Percentiles rank a stretch among this genome's conserved stretches.
Conservation (phyloP, 345 rosid species). For the Linum usitatissimum region DNA sequence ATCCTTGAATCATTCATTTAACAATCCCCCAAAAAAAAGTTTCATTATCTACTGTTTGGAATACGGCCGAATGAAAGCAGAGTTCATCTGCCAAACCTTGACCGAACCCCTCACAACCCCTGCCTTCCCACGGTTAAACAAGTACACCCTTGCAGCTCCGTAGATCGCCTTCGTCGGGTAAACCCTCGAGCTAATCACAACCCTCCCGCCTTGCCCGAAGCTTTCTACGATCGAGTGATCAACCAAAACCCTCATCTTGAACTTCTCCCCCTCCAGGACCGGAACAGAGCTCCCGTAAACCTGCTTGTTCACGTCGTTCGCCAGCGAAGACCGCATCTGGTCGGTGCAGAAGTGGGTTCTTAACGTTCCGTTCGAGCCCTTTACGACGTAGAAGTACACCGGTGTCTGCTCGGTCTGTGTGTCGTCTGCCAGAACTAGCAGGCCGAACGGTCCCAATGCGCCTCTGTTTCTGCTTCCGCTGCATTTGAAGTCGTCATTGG, state of each 20-base stretch:
- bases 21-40: background rate
- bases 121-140: slow-evolving; percentile 70
- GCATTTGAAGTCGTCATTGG: slow-evolving; percentile 48
- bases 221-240: slow-evolving; percentile 76
- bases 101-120: slow-evolving; percentile 37
- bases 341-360: slow-evolving; percentile 71
- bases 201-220: slow-evolving; percentile 79
- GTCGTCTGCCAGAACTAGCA: slow-evolving; percentile 60
- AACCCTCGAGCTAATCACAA: slow-evolving; percentile 46
- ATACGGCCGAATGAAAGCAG: slow-evolving; percentile 51
- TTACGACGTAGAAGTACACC: slow-evolving; percentile 65
- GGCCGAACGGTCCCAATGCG: slow-evolving; percentile 84
- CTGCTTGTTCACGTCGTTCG: slow-evolving; percentile 49
- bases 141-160: slow-evolving; percentile 46
- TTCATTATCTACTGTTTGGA: slow-evolving; percentile 3
- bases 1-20: too few species aligned
- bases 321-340: slow-evolving; percentile 48
- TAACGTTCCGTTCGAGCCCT: slow-evolving; percentile 42
- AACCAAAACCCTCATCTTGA: slow-evolving; percentile 57
- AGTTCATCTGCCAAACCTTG: slow-evolving; percentile 59
- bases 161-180: slow-evolving; percentile 74
- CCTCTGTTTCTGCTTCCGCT: slow-evolving; percentile 34
- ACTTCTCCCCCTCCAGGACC: slow-evolving; percentile 60
- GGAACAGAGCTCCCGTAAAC: slow-evolving; percentile 54
- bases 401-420: slow-evolving; percentile 63